Evolutionary conservation across 2,329 filamentous ascomycete genomes (phyloP), one percentile per base, ranked within the genome.

Genomic region (Cladophialophora bantiana): DNA sequence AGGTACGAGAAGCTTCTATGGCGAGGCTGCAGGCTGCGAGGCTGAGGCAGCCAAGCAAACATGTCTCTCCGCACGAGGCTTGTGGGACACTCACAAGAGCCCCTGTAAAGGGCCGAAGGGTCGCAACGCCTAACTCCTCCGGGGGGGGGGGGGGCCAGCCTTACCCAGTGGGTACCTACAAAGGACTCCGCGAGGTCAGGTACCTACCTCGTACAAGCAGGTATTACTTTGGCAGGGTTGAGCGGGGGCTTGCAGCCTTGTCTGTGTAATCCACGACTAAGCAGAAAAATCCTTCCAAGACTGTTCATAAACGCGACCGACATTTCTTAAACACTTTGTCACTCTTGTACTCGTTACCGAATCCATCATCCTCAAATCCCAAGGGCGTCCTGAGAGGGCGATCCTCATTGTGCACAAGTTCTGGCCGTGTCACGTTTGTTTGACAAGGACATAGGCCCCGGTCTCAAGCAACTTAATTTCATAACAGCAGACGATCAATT

Each of bases 241-340:
- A 12, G 18, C n/a, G 9, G 7, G 20, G 45, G 45, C 9, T 20
- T 18, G 40, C 42, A 42, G 35, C 40, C 32, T 40, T 7, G 56
- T 45, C n/a, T 18, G 26, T 45, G 56, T 59, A 59, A 59, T 40
- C 56, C 7, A 35, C 26, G 56, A 42, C 35, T 59, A 59, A 59
- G 56, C 56, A 59, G n/a, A 20, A 32, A 32, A 31, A 38, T 31
- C 3, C 20, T 12, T 15, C 36, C 10, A 6, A 31, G 6, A 48
- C 40, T 10, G 9, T 12, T 20, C 56, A 48, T 59, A 48, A 35
- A 59, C 31, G 18, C 18, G 26, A 7, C 45, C 56, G 20, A 59
- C 56, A 34, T 6, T n/a, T 9, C 31, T n/a, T 13, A 1, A 26
- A 59, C 2, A 31, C 38, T 31, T 38, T 50, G 18, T 50, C 45